Evolutionary conservation across 2,329 filamentous ascomycete species (phyloP).

Genomic region (Neonectria faginata): DNA sequence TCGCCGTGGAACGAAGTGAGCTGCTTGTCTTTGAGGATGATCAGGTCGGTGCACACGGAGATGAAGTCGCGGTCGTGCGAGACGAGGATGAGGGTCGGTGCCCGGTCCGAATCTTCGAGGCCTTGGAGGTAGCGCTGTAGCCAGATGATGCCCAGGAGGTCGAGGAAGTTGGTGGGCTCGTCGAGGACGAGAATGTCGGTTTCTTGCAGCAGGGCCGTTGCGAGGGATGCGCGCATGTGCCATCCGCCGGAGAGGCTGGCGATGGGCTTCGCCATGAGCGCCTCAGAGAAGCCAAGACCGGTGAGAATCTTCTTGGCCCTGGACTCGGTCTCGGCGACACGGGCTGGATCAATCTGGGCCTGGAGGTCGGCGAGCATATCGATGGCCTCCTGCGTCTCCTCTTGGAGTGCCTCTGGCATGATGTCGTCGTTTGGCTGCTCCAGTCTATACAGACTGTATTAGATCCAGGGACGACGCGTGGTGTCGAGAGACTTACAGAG

Average conservation of each 20-base stretch:
- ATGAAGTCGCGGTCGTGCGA: conserved; percentile 89
- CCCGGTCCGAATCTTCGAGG: conserved; percentile 62
- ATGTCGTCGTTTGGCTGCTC: conserved; percentile 68
- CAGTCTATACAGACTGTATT: conserved; percentile 46
- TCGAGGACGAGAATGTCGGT: conserved; percentile 85
- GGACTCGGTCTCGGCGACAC: conserved; percentile 71
- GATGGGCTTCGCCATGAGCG: conserved; percentile 69
- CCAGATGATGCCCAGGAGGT: conserved; percentile 87
- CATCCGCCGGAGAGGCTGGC: conserved; percentile 80
- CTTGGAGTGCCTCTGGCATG: conserved; percentile 65
- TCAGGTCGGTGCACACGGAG: conserved; percentile 79
- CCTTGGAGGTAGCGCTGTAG: conserved; percentile 77
- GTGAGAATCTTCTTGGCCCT: conserved; percentile 74
- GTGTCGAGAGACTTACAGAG: conserved; percentile 54
- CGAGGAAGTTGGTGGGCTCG: conserved; percentile 89
- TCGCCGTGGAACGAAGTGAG: conserved; percentile 82
- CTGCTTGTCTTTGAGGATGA: conserved; percentile 78
- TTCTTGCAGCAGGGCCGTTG: conserved; percentile 75
- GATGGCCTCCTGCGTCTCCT: conserved; percentile 75
- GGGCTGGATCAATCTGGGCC: conserved; percentile 73
- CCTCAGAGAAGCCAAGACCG: conserved; percentile 78
- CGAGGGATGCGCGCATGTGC: conserved; percentile 77
- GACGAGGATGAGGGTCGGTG: conserved; percentile 79
- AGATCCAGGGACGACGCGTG: background rate
- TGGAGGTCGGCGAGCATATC: conserved; percentile 78